phyloP scores from a whole-genome alignment of 2,329 filamentous ascomycete species.

The Trichoderma aggressivum region DNA sequence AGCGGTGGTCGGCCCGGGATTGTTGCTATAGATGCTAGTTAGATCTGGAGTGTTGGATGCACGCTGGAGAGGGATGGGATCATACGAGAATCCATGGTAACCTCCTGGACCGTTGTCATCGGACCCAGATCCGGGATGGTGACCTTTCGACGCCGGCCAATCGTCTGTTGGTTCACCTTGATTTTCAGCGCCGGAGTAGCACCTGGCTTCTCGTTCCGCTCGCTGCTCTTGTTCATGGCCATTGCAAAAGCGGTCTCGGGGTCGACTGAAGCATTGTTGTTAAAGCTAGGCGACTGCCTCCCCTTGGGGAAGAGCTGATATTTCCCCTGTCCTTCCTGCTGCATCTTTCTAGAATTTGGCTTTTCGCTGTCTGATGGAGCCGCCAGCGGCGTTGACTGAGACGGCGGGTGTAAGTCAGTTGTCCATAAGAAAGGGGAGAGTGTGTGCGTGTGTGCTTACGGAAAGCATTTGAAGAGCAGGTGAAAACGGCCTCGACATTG shows the following conservation, averaged over 20 bases:
- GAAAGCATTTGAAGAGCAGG: constrained; percentile 44
- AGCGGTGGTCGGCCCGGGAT: constrained; percentile 63
- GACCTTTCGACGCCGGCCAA: constrained; percentile 58
- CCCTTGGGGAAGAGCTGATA: constrained; percentile 60
- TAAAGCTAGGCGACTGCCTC: constrained; percentile 42
- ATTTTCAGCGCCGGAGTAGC: constrained; percentile 43
- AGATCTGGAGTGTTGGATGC: background rate
- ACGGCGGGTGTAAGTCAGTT: background rate
- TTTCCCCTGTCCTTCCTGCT: constrained; percentile 49
- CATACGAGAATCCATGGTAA: constrained; percentile 69
- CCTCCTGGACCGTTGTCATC: constrained; percentile 67
- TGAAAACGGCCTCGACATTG: constrained; percentile 51
- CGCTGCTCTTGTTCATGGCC: constrained; percentile 40
- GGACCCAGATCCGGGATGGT: constrained; percentile 63
- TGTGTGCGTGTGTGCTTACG: constrained; percentile 34
- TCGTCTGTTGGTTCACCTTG: constrained; percentile 56
- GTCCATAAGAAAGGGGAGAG: background rate
- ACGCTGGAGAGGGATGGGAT: constrained; percentile 19
- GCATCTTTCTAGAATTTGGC: constrained; percentile 57
- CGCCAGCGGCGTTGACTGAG: constrained; percentile 25
- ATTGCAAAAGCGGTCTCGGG: constrained; percentile 48
- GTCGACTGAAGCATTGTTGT: constrained; percentile 45
- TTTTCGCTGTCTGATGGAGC: constrained; percentile 41
- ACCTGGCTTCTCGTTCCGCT: constrained; percentile 40
- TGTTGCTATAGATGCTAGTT: constrained; percentile 47